Evolutionary conservation across 495 filamentous ascomycete species (phyloP), one percentile per base, ranked within the genome.

Genomic region (Neurospora sp.): DNA sequence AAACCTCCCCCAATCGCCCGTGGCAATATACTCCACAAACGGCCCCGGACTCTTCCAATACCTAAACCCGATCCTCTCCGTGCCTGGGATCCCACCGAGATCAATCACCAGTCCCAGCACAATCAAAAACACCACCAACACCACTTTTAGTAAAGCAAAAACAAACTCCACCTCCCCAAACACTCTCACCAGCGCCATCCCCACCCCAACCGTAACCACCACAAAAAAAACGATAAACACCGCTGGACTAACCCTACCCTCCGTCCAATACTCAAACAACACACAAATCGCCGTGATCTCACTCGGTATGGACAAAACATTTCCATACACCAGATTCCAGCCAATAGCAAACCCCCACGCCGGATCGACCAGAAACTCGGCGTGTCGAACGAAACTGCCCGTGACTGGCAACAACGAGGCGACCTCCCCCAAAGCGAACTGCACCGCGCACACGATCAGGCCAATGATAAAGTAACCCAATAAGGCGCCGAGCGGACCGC

Each of bases 301-400:
- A 75, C 83, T 84, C 6, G 89, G 89, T 16, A 91, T 86, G 27
- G 79, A 81, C 69, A 87, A 75, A 42, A 81, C 65, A 47, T 82
- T 84, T 39, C 85, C 85, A 71, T 87, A 87, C 2, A 86, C 85
- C 69, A 86, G 69, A 65, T 86, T 87, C 83, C 83, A 86, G 8
- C 93, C 93, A 74, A 94, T 90, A 47, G 93, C 90, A 74, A 96
- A 94, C 3, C 93, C 93, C 80, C 93, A 83, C 71, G 91, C 90
- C 40, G 91, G 90, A 75, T 94, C 91, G 68, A 94, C 88, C 61
- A 93, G 87, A 71, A 92, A 88, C 74, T 93, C 86, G 47, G 91
- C 88, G 73, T 94, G 93, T 27, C 91, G 76, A 1, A 87, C 85
- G 65, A 88, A 85, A 4, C 83, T 83, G 22, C 87, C 87, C 1